These are phyloP conservation scores for Pharus latifolius DNA, from an alignment of 176 grass and related monocot genomes.

Conservation along the genomic window DNA sequence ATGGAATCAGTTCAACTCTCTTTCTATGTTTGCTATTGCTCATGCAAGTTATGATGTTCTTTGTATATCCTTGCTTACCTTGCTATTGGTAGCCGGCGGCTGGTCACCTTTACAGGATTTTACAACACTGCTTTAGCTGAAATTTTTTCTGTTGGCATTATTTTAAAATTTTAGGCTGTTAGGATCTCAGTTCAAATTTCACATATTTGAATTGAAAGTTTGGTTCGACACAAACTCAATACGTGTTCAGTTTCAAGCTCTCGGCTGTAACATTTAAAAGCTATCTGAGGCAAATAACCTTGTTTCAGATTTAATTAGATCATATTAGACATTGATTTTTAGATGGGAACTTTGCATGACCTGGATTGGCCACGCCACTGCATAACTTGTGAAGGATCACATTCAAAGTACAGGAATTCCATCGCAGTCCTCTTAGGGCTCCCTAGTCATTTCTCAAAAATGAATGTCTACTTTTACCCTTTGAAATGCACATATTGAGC, in stretches of 20 bases:
- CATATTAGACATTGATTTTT: background rate
- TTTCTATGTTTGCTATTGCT: slow-evolving; percentile 1
- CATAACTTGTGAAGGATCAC: background rate
- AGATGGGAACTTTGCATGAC: background rate
- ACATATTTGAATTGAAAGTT: background rate
- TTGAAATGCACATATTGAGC: no score
- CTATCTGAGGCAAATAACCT: background rate
- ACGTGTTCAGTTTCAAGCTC: background rate
- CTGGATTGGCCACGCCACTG: background rate
- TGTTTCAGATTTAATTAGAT: background rate
- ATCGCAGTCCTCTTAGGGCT: background rate
- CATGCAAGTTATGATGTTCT: background rate
- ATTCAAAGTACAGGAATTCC: background rate
- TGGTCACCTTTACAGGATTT: background rate
- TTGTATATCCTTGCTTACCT: background rate
- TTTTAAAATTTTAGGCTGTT: no score
- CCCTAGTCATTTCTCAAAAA: no score
- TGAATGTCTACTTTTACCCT: no score
- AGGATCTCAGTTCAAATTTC: no score
- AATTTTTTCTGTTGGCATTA: no score
- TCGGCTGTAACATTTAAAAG: background rate
- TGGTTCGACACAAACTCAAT: background rate
- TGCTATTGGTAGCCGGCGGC: background rate
- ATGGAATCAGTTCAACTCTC: background rate
- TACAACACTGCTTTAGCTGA: background rate